Base-by-base conservation (phyloP, 805 yeast genomes). In the Cyberlindnera euphorbiiphila region DNA sequence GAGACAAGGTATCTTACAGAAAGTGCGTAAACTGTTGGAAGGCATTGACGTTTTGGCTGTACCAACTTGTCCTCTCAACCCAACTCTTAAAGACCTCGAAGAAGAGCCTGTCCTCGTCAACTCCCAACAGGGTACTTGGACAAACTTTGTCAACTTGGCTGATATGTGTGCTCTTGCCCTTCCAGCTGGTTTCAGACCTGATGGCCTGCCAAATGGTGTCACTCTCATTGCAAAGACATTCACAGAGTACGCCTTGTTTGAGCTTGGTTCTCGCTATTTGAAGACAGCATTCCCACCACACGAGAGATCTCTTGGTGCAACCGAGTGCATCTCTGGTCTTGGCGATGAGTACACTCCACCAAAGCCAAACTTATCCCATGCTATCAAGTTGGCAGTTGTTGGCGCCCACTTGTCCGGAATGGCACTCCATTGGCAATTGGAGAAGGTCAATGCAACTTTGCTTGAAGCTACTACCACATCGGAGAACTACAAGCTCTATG, bases 41-140 rank as follows among this genome's bases (percentile, higher is more conserved):
- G 72, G 66, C 18, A 69, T 82, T 35, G 97, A 91, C 54, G 88
- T 81, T 10, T 59, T 89, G 41, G 69, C 89, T 28, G 91, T 91
- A 23, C 98, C 98, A 38, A 91, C 98, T 6, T 86, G 95, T 50
- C 98, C 98, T 6, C 69, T 91, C 51, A 88, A 84, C 54, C 98
- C 98, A 34, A 76, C 88, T 6, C 75, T 89, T 34, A 78, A 69
- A 31, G 78, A 83, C 42, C 76, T 91, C 18, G 76, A 68, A 43
- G 64, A 69, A 7, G 96, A 89, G 57, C 98, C 98, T 4, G 69
- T 93, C 21, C 60, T 68, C 31, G 76, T 88, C 52, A 91, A 91
- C 68, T 85, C 97, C 6, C 71, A 71, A 55, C 98, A 93, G 66
- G 98, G 98, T 22, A 88, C 96, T n/a, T 91, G 95, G 81, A 91